Base-by-base conservation (phyloP, 2,329 filamentous ascomycete genomes). In the Botrytis pseudocinerea region DNA sequence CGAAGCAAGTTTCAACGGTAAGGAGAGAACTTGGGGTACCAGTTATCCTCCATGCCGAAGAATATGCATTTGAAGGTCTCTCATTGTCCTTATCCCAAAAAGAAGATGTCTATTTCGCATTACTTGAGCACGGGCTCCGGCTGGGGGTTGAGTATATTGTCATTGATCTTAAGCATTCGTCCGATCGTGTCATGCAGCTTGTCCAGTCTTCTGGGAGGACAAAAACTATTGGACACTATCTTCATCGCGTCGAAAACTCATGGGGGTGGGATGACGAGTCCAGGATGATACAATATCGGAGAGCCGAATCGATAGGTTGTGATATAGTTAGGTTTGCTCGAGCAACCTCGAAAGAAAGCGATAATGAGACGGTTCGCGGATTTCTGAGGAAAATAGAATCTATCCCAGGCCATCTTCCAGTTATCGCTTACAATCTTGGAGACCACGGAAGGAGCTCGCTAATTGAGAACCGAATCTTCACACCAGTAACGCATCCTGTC, bases 121-220 rank as follows among this genome's bases (percentile, higher is more conserved):
- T 92, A 42, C 83, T 92, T 35, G 85, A 88, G 59, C 88, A 92
- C 75, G 91, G 90, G 8, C 82, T 92, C 35, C 87, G 90, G 22
- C 84, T 93, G 62, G 89, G 87, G 1, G 89, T 91, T 2, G 90
- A 92, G 70, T 93, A 89, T 76, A 78, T 90, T 69, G 89, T 88
- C 48, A 82, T 93, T 8, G 90, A 93, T 78, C 81, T 93, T 25
- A 86, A 88, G 14, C 82, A 86, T 60, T 83, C 84, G 12, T 83
- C 87, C 60, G 80, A 82, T 22, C 77, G 82, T 16, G 78, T 89
- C 8, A 78, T 80, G 14, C 82, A 84, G 57, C 80, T 89, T 18
- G 81, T 88, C 7, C 78, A 80, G 48, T 80, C 80, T 28, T 86
- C 85, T 79, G 87, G 87, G 0, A 82, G 82, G 9, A 88, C 86